phyloP scores from a whole-genome alignment of 1,284 basidiomycete genomes.

The Papiliotrema terrestris region DNA sequence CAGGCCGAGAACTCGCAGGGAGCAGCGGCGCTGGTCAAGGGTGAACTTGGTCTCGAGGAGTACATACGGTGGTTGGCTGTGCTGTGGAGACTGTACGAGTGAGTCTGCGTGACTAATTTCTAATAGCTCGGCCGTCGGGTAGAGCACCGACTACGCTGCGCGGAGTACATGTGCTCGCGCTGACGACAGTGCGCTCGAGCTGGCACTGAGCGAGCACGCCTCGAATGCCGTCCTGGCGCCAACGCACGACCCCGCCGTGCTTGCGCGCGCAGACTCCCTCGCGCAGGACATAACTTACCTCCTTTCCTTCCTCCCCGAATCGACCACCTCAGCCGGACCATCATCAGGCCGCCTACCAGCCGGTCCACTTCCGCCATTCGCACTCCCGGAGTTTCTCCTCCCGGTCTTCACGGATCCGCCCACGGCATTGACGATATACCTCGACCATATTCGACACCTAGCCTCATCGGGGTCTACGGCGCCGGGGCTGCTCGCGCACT shows the following conservation, averaged over 20 bases:
- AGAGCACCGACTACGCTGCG: no score
- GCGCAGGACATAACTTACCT: conserved; percentile 66
- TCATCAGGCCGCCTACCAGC: conserved; percentile 1
- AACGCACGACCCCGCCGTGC: conserved; percentile 67
- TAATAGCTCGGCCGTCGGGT: no score
- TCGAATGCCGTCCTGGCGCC: conserved; percentile 61
- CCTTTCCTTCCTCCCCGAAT: conserved; percentile 47
- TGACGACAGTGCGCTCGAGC: conserved; percentile 59
- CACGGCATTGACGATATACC: conserved; percentile 56
- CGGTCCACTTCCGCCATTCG: conserved; percentile 59
- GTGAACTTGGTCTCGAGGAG: conserved; percentile 61
- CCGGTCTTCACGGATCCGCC: conserved; percentile 53
- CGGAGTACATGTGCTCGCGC: not conserved
- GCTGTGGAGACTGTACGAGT: conserved; percentile 76
- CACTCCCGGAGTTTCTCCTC: conserved; percentile 46
- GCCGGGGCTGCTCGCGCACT: conserved; percentile 67
- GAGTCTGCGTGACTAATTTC: no score
- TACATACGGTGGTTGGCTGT: conserved; percentile 69
- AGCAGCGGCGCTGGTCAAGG: conserved; percentile 60
- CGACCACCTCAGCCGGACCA: conserved; percentile 48
- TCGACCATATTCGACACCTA: conserved; percentile 53
- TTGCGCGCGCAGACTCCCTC: conserved; percentile 60
- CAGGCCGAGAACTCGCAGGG: conserved; percentile 60
- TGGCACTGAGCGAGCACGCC: conserved; percentile 61
- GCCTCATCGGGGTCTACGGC: conserved; percentile 53